Conservation (phyloP, 176 grass and related monocot species). For the Oryza punctata region DNA sequence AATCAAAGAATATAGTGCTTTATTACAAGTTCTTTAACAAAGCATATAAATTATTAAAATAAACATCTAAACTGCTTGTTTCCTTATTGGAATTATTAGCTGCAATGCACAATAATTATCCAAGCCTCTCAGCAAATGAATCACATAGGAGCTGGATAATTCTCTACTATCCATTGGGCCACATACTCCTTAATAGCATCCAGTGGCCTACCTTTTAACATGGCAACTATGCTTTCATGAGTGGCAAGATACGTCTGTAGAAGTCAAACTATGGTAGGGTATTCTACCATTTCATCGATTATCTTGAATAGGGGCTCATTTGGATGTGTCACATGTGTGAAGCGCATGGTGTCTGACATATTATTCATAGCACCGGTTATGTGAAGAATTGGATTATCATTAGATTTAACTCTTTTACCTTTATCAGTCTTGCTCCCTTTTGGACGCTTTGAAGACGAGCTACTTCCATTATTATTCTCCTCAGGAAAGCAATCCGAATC, state of each 20-base stretch:
- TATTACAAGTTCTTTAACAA: too few species aligned
- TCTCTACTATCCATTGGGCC: too few species aligned
- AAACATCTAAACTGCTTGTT: too few species aligned
- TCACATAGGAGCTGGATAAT: too few species aligned
- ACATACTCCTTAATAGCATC: too few species aligned
- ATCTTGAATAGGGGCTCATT: neutral
- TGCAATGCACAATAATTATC: too few species aligned
- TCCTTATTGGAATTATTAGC: too few species aligned
- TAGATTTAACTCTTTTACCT: neutral
- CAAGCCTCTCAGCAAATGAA: too few species aligned
- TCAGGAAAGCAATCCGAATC: neutral
- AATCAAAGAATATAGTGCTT: too few species aligned
- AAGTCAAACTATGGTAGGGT: neutral
- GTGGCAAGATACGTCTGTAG: neutral
- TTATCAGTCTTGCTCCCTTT: neutral
- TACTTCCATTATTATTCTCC: neutral
- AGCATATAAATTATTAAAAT: too few species aligned
- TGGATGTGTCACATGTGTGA: neutral
- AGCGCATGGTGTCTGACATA: neutral
- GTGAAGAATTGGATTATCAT: neutral
- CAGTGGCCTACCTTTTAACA: too few species aligned
- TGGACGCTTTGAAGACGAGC: neutral
- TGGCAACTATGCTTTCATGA: neutral
- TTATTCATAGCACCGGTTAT: neutral
- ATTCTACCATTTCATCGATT: neutral